Evolutionary conservation across 306 rosid genomes (phyloP).

Genomic region (Vigna radiata): DNA sequence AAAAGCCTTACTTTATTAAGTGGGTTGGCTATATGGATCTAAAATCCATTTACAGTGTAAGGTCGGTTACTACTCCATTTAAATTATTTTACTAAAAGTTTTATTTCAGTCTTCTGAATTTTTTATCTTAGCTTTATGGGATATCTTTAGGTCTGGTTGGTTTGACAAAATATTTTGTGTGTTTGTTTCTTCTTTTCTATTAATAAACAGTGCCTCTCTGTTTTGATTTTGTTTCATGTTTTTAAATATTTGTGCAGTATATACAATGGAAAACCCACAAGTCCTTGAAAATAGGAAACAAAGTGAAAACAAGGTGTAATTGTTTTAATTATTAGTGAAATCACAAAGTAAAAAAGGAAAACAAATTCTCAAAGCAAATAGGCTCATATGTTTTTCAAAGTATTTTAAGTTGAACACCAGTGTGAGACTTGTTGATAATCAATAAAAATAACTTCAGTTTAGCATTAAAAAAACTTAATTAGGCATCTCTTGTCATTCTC

Average conservation of each 20-base stretch:
- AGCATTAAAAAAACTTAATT: neutral
- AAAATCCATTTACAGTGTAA: neutral
- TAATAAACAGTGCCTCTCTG: neutral
- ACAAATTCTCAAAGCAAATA: neutral
- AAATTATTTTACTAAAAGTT: neutral
- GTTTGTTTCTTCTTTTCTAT: neutral
- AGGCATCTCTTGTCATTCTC: constrained; percentile 8
- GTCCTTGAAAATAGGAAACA: neutral
- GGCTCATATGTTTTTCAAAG: neutral
- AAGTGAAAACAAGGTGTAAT: neutral
- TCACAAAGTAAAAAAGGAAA: neutral
- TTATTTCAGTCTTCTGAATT: neutral
- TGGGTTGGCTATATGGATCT: neutral
- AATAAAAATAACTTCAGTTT: neutral
- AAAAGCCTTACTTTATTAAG: neutral
- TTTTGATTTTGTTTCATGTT: neutral
- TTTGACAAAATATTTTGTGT: neutral
- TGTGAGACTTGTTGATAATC: neutral
- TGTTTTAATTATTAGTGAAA: neutral
- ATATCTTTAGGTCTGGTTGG: neutral
- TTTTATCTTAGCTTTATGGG: neutral
- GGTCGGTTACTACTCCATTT: neutral
- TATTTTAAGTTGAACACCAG: neutral
- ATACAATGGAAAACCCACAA: neutral
- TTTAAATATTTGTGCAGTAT: neutral